Evolutionary conservation across 2,329 filamentous ascomycete species (phyloP).

Genomic region (Arthrobotrys entomopaga): DNA sequence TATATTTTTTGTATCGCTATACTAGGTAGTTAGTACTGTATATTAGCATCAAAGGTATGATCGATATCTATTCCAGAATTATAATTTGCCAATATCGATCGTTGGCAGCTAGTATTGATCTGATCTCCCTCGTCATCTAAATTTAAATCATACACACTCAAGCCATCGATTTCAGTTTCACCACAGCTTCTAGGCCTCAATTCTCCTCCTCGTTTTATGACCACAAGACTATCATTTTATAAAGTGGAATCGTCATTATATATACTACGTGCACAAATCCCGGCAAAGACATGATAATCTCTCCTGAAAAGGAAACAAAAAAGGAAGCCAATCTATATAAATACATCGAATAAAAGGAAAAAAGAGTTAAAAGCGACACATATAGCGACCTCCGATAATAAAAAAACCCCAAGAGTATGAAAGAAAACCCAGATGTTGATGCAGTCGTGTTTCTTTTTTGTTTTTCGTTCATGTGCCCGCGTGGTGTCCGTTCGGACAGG

Average conservation of each 20-base stretch:
- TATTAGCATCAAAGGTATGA: no score
- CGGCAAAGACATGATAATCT: constrained; percentile 17
- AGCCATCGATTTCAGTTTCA: not conserved
- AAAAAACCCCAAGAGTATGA: constrained; percentile 23
- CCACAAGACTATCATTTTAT: constrained; percentile 23
- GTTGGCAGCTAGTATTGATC: no score
- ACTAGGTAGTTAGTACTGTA: no score
- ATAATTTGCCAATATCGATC: no score
- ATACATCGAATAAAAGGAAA: constrained; percentile 28
- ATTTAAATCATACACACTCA: no score
- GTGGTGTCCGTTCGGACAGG: not conserved
- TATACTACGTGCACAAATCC: not conserved
- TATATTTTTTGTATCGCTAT: no score
- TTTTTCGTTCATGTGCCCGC: not conserved
- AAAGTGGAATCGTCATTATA: constrained; percentile 49
- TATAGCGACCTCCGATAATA: constrained; percentile 26
- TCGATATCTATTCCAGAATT: no score
- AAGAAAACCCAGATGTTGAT: not conserved
- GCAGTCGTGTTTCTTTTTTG: not conserved
- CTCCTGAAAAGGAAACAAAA: constrained; percentile 10
- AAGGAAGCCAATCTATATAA: constrained; percentile 18
- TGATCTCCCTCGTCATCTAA: no score
- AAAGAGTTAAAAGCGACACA: not conserved
- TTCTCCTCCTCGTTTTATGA: not conserved
- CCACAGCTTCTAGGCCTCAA: not conserved